Conservation (phyloP, 2,329 filamentous ascomycete species). For the Chrysosporium queenslandicum region DNA sequence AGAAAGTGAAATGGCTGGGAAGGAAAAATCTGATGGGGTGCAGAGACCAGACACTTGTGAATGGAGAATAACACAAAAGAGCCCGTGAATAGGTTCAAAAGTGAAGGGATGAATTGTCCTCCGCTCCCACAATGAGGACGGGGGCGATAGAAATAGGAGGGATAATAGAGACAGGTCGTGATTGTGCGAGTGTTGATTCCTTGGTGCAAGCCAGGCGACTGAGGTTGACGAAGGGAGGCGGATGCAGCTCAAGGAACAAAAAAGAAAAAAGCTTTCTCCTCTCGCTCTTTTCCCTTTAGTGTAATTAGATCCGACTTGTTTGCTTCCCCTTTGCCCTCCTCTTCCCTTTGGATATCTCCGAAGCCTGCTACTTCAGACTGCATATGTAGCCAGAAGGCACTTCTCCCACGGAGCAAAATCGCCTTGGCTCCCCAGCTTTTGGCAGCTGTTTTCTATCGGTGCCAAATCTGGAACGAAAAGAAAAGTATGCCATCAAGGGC, state of each 20-base stretch:
- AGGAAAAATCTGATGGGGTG: neutral
- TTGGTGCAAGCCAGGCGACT: neutral
- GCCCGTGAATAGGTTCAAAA: neutral
- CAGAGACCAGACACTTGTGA: neutral
- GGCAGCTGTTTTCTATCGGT: slow-evolving; percentile 5
- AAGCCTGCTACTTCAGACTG: neutral
- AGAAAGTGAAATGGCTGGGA: neutral
- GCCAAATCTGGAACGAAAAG: slow-evolving; percentile 5
- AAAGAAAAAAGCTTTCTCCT: neutral
- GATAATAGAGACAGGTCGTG: neutral
- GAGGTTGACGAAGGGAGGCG: neutral
- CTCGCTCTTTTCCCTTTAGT: neutral
- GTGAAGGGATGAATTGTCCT: neutral
- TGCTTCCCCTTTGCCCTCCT: slow-evolving; percentile 6
- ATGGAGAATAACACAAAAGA: neutral
- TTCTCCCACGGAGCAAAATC: neutral
- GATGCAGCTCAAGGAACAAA: neutral
- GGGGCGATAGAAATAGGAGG: neutral
- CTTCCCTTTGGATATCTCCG: slow-evolving; percentile 9
- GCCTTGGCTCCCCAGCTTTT: neutral
- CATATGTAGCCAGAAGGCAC: slow-evolving; percentile 3
- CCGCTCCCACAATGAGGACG: neutral
- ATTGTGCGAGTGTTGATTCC: neutral
- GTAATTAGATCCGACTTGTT: neutral
- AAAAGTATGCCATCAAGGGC: slow-evolving; percentile 11